These are phyloP conservation scores for Betula pendula DNA, from an alignment of 306 rosid genomes.

Conservation along the genomic window DNA sequence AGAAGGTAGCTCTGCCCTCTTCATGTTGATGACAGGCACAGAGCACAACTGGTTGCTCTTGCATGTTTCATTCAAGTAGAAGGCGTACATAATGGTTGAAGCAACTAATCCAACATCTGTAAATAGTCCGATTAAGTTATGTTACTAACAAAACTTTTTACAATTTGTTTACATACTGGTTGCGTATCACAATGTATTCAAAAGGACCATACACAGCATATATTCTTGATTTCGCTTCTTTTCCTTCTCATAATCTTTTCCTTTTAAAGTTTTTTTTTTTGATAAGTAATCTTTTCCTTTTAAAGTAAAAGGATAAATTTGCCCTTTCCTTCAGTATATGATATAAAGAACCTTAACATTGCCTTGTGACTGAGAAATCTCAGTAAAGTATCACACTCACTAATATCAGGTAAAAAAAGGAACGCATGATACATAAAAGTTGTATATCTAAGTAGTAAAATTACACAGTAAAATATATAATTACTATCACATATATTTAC, in stretches of 20 bases:
- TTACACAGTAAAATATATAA: neutral
- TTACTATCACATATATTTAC: neutral
- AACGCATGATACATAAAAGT: neutral
- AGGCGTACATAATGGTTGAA: constrained; percentile 74
- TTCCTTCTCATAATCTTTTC: neutral
- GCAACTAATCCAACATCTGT: constrained; percentile 76
- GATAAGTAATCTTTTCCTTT: neutral
- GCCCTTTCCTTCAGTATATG: neutral
- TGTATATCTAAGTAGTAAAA: neutral
- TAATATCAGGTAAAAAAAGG: neutral
- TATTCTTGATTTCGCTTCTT: neutral
- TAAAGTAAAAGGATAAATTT: neutral
- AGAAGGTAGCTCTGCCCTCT: constrained; percentile 58
- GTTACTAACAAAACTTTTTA: neutral
- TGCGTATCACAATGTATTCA: neutral
- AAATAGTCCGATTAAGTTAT: constrained; percentile 22
- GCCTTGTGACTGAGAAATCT: neutral
- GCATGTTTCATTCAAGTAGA: constrained; percentile 61
- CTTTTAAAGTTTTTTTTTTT: neutral
- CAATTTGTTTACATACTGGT: neutral
- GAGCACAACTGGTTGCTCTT: constrained; percentile 53
- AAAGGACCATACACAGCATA: neutral
- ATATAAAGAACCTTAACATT: neutral
- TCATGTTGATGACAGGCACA: constrained; percentile 76
- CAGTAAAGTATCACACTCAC: neutral